These are phyloP conservation scores for Globisporangium spinosum DNA, from an alignment of 352 stramenopile genomes.

Conservation along the genomic window DNA sequence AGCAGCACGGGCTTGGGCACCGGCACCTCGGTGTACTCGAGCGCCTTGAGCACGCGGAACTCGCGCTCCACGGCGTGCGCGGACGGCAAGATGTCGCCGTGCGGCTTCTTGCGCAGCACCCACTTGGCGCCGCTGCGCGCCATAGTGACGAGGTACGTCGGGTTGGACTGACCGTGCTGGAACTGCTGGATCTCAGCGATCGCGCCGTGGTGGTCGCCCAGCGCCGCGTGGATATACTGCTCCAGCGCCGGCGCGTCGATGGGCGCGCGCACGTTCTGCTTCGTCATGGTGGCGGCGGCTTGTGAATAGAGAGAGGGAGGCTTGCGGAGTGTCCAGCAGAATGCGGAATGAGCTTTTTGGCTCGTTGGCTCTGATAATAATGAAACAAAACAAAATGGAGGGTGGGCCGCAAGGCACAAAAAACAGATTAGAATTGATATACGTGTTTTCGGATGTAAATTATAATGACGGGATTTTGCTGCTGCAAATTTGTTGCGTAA, in stretches of 20 bases:
- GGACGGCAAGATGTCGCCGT: constrained; percentile 72
- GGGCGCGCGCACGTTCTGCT: constrained; percentile 51
- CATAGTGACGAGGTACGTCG: constrained; percentile 82
- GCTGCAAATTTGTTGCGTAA: constrained; percentile 6
- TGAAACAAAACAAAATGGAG: too few relatives aligned
- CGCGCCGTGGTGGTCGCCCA: constrained; percentile 48
- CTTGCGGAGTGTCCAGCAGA: neutral
- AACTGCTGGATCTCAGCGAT: constrained; percentile 76
- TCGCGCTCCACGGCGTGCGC: constrained; percentile 82
- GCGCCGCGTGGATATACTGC: constrained; percentile 41
- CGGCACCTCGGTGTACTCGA: constrained; percentile 66
- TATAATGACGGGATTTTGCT: neutral
- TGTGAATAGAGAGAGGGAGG: neutral
- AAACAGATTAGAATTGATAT: neutral
- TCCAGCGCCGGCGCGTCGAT: constrained; percentile 48
- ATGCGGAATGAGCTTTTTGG: constrained; percentile 2
- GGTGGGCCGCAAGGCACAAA: too few relatives aligned
- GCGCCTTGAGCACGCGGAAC: constrained; percentile 60
- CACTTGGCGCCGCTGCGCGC: constrained; percentile 43
- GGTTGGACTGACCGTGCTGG: constrained; percentile 84
- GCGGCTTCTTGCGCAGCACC: constrained; percentile 84
- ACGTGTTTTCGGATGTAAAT: neutral
- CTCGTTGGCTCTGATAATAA: neutral
- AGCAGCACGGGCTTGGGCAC: constrained; percentile 61
- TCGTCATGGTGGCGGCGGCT: constrained; percentile 25